Base-by-base conservation (phyloP, 257 asterid genomes). In the Prunella vulgaris region DNA sequence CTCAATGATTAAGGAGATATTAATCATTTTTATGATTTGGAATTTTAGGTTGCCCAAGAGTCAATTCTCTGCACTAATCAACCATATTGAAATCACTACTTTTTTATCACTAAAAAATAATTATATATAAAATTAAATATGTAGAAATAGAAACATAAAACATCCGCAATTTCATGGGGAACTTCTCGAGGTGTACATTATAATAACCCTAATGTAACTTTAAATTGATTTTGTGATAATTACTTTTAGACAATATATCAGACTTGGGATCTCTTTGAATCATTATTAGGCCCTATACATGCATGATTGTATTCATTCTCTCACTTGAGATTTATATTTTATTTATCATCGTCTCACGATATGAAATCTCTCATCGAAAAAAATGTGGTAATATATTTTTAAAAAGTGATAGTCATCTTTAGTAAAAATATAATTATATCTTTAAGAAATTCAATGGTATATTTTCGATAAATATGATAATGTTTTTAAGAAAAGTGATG, bases 1-100 rank as follows among this genome's bases (percentile, higher is more conserved):
- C 38, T 64, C 73, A 76, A 76, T 76, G 60, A 71, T 76, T 63
- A 25, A 20, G 72, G 49, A 54, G 49, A 54, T 49, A 74, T 42
- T 58, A 54, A 10, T 58, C 33, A 42, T 46, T 46, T 27, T 27
- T 10, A 40, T 63, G 69, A 63, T 18, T 27, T 63, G 53, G 54
- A 20, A 22, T 63, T 42, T 63, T 21, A 14, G 56, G 49, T 38
- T 15, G 13, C 22, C 17, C 2, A 65, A 65, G 69, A 18, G 69
- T 64, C 69, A 40, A 17, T 21, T 3, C 35, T 18, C 25, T 33
- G 15, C 52, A n/a, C n/a, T n/a, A 62, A 62, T 60, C 44, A 62
- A 17, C 5, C 68, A 20, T 1, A 7, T 60, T 18, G 30, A 33
- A 32, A 32, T 67, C 18, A 67, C 42, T n/a, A n/a, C n/a, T n/a